phyloP scores from a whole-genome alignment of 1,284 basidiomycete species.

The Vanrija humicola region DNA sequence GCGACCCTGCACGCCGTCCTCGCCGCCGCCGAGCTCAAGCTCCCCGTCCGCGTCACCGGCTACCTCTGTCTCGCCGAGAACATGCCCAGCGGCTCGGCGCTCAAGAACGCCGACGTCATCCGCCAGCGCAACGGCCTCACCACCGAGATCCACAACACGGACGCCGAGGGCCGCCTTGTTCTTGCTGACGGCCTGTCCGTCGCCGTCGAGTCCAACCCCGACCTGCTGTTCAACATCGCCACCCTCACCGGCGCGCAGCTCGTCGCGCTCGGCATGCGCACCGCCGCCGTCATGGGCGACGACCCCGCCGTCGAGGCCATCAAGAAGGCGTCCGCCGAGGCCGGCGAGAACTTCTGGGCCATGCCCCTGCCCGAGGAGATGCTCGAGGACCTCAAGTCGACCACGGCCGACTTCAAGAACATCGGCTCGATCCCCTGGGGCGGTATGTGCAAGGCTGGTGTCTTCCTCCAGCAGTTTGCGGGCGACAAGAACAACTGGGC shows the following conservation, averaged over 20 bases:
- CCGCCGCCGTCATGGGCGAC: slow-evolving; percentile 19
- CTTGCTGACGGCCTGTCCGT: slow-evolving; percentile 16
- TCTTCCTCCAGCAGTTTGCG: slow-evolving; percentile 18
- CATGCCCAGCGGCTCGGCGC: slow-evolving; percentile 16
- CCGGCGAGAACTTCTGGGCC: slow-evolving; percentile 16
- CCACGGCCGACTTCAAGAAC: slow-evolving; percentile 16
- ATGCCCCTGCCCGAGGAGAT: slow-evolving; percentile 21
- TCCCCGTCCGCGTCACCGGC: slow-evolving; percentile 12
- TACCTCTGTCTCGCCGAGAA: slow-evolving; percentile 19
- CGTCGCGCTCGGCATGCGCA: slow-evolving; percentile 15
- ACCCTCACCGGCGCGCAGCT: slow-evolving; percentile 18
- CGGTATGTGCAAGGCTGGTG: slow-evolving; percentile 18
- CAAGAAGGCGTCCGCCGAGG: not conserved
- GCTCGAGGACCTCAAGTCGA: slow-evolving; percentile 12
- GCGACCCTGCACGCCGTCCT: slow-evolving; percentile 15
- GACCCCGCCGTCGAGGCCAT: slow-evolving; percentile 13
- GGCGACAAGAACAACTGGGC: slow-evolving; percentile 20
- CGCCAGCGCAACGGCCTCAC: slow-evolving; percentile 14
- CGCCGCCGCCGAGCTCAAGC: slow-evolving; percentile 14
- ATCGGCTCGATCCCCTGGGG: slow-evolving; percentile 8
- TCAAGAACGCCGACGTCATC: slow-evolving; percentile 17
- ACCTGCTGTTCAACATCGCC: slow-evolving; percentile 15
- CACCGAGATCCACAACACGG: slow-evolving; percentile 18
- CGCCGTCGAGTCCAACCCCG: slow-evolving; percentile 15
- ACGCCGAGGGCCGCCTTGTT: slow-evolving; percentile 20